These are phyloP conservation scores for Podila epicladia DNA, from an alignment of 192 early-diverging fungal genomes.

Conservation along the genomic window DNA sequence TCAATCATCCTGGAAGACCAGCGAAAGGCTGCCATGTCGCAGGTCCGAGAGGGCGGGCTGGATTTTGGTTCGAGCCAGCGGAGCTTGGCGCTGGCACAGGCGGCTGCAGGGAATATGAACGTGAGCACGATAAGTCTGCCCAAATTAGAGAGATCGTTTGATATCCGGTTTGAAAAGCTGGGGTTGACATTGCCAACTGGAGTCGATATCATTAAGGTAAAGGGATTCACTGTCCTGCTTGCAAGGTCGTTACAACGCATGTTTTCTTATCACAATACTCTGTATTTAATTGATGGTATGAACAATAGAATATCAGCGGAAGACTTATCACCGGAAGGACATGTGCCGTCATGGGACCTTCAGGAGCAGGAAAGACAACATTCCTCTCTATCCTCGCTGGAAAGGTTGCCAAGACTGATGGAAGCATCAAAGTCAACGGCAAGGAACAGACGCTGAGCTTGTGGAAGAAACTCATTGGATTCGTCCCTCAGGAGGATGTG, in stretches of 20 bases:
- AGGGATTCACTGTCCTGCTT: neutral
- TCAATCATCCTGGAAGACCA: conserved; percentile 33
- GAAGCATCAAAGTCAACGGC: conserved; percentile 55
- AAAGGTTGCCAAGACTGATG: conserved; percentile 62
- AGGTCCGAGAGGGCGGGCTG: neutral
- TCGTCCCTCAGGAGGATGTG: conserved; percentile 75
- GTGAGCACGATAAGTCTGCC: conserved; percentile 42
- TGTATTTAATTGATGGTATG: too few relatives aligned
- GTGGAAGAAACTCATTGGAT: conserved; percentile 72
- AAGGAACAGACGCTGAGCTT: conserved; percentile 43
- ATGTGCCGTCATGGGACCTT: conserved; percentile 69
- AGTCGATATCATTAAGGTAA: conserved; percentile 66
- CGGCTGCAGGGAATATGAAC: conserved; percentile 41
- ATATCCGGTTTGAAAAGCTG: conserved; percentile 61
- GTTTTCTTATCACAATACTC: too few relatives aligned
- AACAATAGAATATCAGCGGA: conserved; percentile 63
- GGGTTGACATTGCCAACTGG: conserved; percentile 47
- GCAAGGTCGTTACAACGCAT: too few relatives aligned
- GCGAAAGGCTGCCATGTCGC: neutral
- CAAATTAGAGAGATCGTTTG: conserved; percentile 51
- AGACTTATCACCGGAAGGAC: conserved; percentile 59
- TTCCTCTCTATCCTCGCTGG: conserved; percentile 72
- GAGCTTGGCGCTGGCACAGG: conserved; percentile 23
- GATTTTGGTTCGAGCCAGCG: conserved; percentile 33
- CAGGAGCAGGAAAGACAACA: conserved; percentile 71